Evolutionary conservation across 495 filamentous ascomycete species (phyloP).

Genomic region (Lentithecium fluviatile): DNA sequence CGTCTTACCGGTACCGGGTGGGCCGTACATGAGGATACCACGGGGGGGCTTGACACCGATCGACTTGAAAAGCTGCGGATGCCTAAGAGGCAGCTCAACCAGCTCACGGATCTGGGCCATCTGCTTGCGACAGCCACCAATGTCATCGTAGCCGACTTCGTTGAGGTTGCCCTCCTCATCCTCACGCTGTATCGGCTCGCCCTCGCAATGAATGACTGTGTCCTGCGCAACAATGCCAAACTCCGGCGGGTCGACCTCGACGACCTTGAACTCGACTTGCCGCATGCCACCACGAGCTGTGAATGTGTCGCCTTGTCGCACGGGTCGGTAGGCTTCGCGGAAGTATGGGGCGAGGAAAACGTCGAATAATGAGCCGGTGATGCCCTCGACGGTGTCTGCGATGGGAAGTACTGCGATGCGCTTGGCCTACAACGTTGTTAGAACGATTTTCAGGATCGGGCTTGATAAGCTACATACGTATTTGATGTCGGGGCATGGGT

Average conservation of each 20-base stretch:
- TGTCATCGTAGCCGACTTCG: constrained; percentile 98
- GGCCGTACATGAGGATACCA: constrained; percentile 96
- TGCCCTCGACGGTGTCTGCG: constrained; percentile 94
- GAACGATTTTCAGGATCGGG: background rate
- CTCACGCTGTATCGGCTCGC: constrained; percentile 96
- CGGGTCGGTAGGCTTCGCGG: constrained; percentile 95
- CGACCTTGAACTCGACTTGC: constrained; percentile 98
- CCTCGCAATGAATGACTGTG: constrained; percentile 98
- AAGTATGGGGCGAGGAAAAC: constrained; percentile 99
- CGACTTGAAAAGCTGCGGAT: constrained; percentile 98
- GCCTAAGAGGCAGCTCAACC: constrained; percentile 92
- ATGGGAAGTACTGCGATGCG: constrained; percentile 98
- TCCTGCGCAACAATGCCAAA: constrained; percentile 98
- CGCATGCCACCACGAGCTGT: constrained; percentile 96
- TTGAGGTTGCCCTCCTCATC: constrained; percentile 99
- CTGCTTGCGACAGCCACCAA: constrained; percentile 98
- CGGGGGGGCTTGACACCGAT: constrained; percentile 99
- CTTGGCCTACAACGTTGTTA: constrained; percentile 69
- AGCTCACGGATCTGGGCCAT: constrained; percentile 99
- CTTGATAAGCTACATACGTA: constrained; percentile 64
- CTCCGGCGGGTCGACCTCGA: constrained; percentile 96
- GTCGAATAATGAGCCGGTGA: constrained; percentile 96
- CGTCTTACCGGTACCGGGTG: constrained; percentile 98
- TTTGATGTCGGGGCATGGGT: constrained; percentile 99
- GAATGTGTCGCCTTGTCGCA: constrained; percentile 95